Conservation (phyloP, 208 protist species). For the Crithidia brevicula region DNA sequence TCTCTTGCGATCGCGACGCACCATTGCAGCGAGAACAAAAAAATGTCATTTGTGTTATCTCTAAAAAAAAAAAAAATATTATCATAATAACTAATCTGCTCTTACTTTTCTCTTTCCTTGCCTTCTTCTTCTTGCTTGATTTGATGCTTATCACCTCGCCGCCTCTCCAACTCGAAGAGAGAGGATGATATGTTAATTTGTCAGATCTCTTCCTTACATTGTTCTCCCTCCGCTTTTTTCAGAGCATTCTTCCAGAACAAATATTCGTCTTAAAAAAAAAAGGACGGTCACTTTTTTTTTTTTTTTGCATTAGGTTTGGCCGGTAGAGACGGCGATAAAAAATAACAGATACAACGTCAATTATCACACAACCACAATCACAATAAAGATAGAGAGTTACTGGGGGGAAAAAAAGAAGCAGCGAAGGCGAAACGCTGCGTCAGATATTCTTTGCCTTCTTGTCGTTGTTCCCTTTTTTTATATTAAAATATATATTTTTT, state of each 20-base stretch:
- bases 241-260: conserved; percentile 21
- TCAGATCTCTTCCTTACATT: conserved; percentile 1
- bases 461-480: too few species aligned
- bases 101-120: too few species aligned
- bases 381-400: too few species aligned
- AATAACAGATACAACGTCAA: too few species aligned
- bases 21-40: too few species aligned
- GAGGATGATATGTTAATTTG: not conserved
- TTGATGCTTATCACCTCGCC: not conserved
- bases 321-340: conserved; percentile 1
- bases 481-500: too few species aligned
- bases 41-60: too few species aligned
- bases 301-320: not conserved
- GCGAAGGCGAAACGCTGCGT: too few species aligned
- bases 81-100: not conserved
- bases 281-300: conserved; percentile 6
- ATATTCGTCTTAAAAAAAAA: not conserved
- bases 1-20: too few species aligned
- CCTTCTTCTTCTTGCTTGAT: not conserved
- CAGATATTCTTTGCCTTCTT: too few species aligned
- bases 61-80: not conserved
- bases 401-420: too few species aligned
- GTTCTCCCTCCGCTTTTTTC: conserved; percentile 27
- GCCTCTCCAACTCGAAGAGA: not conserved
- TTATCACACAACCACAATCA: too few species aligned